These are phyloP conservation scores for Tardiomyces digboiensis DNA, from an alignment of 1,139 yeast genomes.

Conservation along the genomic window DNA sequence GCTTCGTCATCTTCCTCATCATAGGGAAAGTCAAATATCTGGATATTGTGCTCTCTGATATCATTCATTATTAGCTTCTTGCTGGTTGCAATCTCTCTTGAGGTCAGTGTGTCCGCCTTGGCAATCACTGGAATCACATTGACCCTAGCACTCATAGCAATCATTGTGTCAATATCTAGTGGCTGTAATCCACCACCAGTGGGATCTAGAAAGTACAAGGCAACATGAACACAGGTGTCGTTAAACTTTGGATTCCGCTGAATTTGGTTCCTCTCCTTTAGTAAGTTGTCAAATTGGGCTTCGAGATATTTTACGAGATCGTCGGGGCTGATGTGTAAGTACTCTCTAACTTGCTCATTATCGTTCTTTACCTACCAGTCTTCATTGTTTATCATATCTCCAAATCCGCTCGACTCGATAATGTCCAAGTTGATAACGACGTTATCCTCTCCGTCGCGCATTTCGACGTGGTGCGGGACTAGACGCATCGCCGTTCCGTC, in stretches of 20 bases:
- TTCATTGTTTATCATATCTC: conserved; percentile 54
- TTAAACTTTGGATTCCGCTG: conserved; percentile 59
- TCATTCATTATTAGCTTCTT: conserved; percentile 73
- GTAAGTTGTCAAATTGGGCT: conserved; percentile 85
- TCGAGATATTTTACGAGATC: conserved; percentile 71
- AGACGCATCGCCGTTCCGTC: neutral
- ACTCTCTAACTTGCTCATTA: neutral
- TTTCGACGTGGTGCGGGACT: conserved; percentile 4
- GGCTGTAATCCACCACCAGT: conserved; percentile 95
- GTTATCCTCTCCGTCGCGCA: conserved; percentile 49
- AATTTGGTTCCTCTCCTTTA: conserved; percentile 86
- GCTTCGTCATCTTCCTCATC: conserved; percentile 54
- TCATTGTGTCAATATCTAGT: conserved; percentile 89
- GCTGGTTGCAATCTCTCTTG: conserved; percentile 69
- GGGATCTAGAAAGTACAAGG: conserved; percentile 91
- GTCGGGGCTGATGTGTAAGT: conserved; percentile 47
- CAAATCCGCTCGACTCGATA: conserved; percentile 72
- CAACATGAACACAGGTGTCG: conserved; percentile 92
- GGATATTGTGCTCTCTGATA: conserved; percentile 66
- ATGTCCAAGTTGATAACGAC: conserved; percentile 66
- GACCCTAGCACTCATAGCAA: conserved; percentile 76
- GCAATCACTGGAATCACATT: conserved; percentile 94
- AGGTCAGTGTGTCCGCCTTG: conserved; percentile 86
- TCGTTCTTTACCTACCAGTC: neutral
- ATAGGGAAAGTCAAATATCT: conserved; percentile 68